These are phyloP conservation scores for Amanita muscaria DNA, from an alignment of 768 basidiomycete genomes.

Conservation along the genomic window DNA sequence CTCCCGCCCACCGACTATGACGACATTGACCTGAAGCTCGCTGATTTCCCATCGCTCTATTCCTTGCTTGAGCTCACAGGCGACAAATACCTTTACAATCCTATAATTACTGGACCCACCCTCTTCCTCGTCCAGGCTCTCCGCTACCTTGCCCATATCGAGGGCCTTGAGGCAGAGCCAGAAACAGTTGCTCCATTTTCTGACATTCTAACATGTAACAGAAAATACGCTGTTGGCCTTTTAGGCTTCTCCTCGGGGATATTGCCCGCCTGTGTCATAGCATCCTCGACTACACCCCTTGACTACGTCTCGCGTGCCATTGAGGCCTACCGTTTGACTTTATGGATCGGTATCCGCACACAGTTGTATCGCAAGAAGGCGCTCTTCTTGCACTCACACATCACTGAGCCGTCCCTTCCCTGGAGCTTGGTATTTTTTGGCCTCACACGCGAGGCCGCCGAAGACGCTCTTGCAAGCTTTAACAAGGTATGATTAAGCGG, in stretches of 20 bases:
- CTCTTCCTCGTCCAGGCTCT: constrained; percentile 46
- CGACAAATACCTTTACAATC: constrained; percentile 31
- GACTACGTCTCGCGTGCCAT: constrained; percentile 35
- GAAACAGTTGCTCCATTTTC: constrained; percentile 18
- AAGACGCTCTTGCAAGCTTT: constrained; percentile 16
- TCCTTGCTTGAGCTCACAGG: constrained; percentile 30
- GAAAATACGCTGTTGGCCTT: constrained; percentile 26
- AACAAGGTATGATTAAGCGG: constrained; percentile 14
- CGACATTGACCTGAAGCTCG: constrained; percentile 28
- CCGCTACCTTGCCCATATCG: constrained; percentile 40
- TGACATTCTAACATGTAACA: constrained; percentile 27
- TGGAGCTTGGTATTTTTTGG: constrained; percentile 40
- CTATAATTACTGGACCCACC: constrained; percentile 38
- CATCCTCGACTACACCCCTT: constrained; percentile 30
- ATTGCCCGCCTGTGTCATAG: constrained; percentile 41
- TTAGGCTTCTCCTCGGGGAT: constrained; percentile 53
- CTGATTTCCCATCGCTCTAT: constrained; percentile 33
- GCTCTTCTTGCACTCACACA: constrained; percentile 17
- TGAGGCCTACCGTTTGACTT: constrained; percentile 39
- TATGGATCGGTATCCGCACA: constrained; percentile 45
- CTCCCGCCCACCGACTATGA: constrained; percentile 30
- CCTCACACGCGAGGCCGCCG: constrained; percentile 14
- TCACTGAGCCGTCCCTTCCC: constrained; percentile 24
- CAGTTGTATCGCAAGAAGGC: constrained; percentile 21
- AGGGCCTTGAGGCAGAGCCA: constrained; percentile 10